Percentiles rank a stretch among this genome's conserved stretches.
phyloP scores from a whole-genome alignment of 2,329 filamentous ascomycete species.

The Seiridium unicorne region DNA sequence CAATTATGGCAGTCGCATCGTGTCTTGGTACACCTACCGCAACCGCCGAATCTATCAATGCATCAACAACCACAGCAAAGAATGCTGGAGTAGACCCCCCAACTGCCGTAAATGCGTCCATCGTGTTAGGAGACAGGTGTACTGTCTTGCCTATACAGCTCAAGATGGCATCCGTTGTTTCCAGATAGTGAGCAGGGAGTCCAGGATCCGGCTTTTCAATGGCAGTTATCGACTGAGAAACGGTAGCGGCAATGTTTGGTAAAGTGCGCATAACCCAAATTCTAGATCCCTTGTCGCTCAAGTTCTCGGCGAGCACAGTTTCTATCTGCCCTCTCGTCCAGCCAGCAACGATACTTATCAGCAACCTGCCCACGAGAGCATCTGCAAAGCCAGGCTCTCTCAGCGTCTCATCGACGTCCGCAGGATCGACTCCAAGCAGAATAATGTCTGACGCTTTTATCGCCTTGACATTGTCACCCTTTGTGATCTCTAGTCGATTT shows the following conservation, averaged over 20 bases:
- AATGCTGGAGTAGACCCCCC: constrained; percentile 61
- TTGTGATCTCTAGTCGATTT: constrained; percentile 18
- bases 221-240: constrained; percentile 29
- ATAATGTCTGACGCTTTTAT: constrained; percentile 35
- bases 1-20: constrained; percentile 56
- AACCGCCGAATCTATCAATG: constrained; percentile 57
- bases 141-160: constrained; percentile 51
- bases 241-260: constrained; percentile 33
- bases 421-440: constrained; percentile 45
- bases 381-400: constrained; percentile 32
- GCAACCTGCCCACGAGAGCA: constrained; percentile 40
- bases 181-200: constrained; percentile 18
- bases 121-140: constrained; percentile 45
- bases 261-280: constrained; percentile 26
- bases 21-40: constrained; percentile 57
- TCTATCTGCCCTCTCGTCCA: constrained; percentile 31
- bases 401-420: constrained; percentile 37
- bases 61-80: constrained; percentile 56
- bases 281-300: not conserved
- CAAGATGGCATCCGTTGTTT: constrained; percentile 46
- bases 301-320: not conserved
- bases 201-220: constrained; percentile 21
- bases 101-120: constrained; percentile 58
- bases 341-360: constrained; percentile 51
- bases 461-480: constrained; percentile 32